Base-by-base conservation (phyloP, 257 asterid genomes). In the Solanum megistacrolobum region DNA sequence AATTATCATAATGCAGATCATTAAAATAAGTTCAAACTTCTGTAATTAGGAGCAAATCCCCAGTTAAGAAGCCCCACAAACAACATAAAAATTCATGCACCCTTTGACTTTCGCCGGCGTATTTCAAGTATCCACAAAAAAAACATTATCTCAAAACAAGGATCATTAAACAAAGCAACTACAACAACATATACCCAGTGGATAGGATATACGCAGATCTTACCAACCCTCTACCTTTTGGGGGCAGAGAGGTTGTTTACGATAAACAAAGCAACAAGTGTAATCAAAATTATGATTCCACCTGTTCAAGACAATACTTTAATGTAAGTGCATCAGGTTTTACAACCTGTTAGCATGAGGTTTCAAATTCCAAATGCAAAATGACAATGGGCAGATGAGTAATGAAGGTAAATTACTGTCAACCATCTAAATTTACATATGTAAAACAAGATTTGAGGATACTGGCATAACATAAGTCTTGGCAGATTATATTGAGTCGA, bases 21-120 rank as follows among this genome's bases (percentile, higher is more conserved):
- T 86, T 88, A 87, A 62, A 87, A 86, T 71, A 89, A 87, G 91
- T 90, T 90, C 90, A 91, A 90, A 89, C 76, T 65, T 87, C 31
- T 32, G 35, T 73, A 52, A 87, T 88, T 88, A 90, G 91, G 92
- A 89, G 87, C 89, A 89, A 89, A 91, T 89, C 90, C 93, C 93
- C 60, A 91, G 43, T 86, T 87, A 79, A 82, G 31, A 41, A 88
- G 86, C 84, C 84, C 91, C 89, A 48, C 35, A 84, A 38, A 81
- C 31, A 38, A 25, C 52, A 66, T 68, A 31, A 90, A 34, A 86
- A 91, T 73, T 41, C 66, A 90, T 83, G 83, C 91, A 88, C 68
- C 71, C 87, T 86, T 92, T 92, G 95, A 92, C 93, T 78, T 62
- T 81, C 90, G 92, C 93, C 92, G 79, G 93, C 94, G 81, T 74